Evolutionary conservation across 192 early-diverging fungal genomes (phyloP).

Genomic region (Backusella westeae): DNA sequence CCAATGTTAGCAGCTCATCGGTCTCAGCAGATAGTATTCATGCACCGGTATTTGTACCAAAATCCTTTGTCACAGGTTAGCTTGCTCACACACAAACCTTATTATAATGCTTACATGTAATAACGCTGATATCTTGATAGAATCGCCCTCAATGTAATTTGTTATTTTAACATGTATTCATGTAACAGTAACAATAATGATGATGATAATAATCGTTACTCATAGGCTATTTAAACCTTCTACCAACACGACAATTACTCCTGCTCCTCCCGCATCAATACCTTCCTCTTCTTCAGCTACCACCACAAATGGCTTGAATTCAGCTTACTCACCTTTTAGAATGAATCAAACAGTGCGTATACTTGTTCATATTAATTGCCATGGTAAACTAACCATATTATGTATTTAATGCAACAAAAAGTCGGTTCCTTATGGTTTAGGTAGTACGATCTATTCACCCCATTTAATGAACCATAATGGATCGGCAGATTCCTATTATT

Average conservation of each 20-base stretch:
- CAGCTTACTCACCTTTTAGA: not conserved
- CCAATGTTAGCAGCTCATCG: constrained; percentile 27
- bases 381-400: not conserved
- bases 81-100: not conserved
- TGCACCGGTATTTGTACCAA: constrained; percentile 57
- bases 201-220: not conserved
- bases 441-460: not conserved
- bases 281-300: not conserved
- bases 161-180: too few species aligned
- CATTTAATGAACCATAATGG: not conserved
- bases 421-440: not conserved
- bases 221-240: not conserved
- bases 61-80: constrained; percentile 17
- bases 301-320: not conserved
- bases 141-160: not conserved
- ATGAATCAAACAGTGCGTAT: constrained; percentile 10
- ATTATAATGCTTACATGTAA: not conserved
- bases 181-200: too few species aligned
- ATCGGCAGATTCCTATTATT: not conserved
- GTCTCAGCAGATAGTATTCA: constrained; percentile 45
- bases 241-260: not conserved
- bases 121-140: not conserved
- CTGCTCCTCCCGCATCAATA: not conserved
- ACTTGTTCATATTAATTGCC: not conserved
- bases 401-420: not conserved